A percentile compares a stretch with the other conserved stretches of the same genome.
Conservation (phyloP, 352 stramenopile genomes). For the Globisporangium barbulae region DNA sequence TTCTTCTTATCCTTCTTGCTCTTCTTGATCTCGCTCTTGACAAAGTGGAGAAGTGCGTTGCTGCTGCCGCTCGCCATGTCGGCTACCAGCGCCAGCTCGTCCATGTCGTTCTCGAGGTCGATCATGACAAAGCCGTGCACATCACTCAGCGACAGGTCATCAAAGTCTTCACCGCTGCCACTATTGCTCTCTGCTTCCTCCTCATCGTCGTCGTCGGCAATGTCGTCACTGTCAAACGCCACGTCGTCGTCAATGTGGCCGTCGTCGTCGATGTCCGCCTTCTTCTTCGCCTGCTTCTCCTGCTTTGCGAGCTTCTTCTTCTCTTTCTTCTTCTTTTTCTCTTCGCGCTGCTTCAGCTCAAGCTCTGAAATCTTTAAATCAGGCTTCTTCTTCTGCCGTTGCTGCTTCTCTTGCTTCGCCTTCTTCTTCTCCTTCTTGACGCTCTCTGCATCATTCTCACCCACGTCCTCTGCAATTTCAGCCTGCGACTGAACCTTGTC, state of each 20-base stretch:
- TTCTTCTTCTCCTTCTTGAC: slow-evolving; percentile 4
- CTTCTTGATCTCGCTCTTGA: neutral
- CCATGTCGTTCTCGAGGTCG: slow-evolving; percentile 37
- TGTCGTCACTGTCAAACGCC: slow-evolving; percentile 20
- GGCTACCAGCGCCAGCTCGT: slow-evolving; percentile 34
- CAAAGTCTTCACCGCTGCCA: neutral
- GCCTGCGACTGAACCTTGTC: neutral
- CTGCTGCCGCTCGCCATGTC: slow-evolving; percentile 19
- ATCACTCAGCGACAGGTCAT: slow-evolving; percentile 21
- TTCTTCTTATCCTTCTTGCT: slow-evolving; percentile 26
- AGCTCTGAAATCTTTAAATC: neutral
- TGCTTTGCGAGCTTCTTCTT: slow-evolving; percentile 20
- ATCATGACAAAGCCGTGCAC: slow-evolving; percentile 37
- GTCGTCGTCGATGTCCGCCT: slow-evolving; percentile 29
- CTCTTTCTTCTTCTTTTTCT: slow-evolving; percentile 13
- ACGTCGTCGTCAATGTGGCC: slow-evolving; percentile 29
- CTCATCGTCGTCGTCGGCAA: neutral
- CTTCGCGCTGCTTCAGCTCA: slow-evolving; percentile 19
- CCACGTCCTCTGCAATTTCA: neutral
- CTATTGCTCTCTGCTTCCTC: slow-evolving; percentile 1
- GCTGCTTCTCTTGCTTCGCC: neutral
- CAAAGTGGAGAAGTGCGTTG: neutral
- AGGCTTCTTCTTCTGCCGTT: slow-evolving; percentile 6
- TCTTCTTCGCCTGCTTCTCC: slow-evolving; percentile 28
- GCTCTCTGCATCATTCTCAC: neutral